Conservation (phyloP, 805 yeast species). For the Candida quercuum region DNA sequence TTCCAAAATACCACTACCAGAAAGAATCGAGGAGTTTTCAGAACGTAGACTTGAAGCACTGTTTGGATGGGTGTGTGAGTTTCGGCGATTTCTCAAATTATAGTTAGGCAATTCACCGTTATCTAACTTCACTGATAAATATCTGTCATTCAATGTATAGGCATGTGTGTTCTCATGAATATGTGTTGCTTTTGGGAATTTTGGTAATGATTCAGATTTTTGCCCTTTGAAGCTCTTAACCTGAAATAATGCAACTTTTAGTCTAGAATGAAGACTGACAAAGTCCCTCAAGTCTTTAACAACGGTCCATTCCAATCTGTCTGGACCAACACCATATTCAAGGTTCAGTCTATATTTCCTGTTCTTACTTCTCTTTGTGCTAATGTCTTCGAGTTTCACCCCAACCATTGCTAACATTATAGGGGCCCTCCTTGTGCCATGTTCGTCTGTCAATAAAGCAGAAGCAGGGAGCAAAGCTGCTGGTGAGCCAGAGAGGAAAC, state of each 20-base stretch:
- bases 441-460: slow-evolving; percentile 69
- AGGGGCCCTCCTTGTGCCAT: slow-evolving; percentile 76
- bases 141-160: slow-evolving; percentile 19
- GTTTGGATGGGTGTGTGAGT: neutral
- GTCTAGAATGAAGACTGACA: slow-evolving; percentile 59
- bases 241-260: slow-evolving; percentile 50
- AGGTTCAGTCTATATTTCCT: slow-evolving; percentile 59
- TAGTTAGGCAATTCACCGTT: neutral
- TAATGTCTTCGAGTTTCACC: slow-evolving; percentile 50
- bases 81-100: neutral
- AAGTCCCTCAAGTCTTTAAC: slow-evolving; percentile 69
- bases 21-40: neutral
- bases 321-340: slow-evolving; percentile 86
- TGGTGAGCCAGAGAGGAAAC: slow-evolving; percentile 64
- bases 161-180: slow-evolving; percentile 1
- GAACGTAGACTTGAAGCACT: neutral
- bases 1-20: slow-evolving; percentile 10
- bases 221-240: slow-evolving; percentile 19
- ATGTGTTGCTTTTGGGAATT: slow-evolving; percentile 26
- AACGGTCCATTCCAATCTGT: slow-evolving; percentile 75
- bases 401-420: slow-evolving; percentile 69
- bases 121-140: slow-evolving; percentile 13
- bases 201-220: slow-evolving; percentile 30
- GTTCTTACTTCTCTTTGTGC: slow-evolving; percentile 27
- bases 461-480: slow-evolving; percentile 73